Evolutionary conservation across 768 basidiomycete genomes (phyloP), one percentile per base, ranked within the genome.

Genomic region (Pleurotus platypus): DNA sequence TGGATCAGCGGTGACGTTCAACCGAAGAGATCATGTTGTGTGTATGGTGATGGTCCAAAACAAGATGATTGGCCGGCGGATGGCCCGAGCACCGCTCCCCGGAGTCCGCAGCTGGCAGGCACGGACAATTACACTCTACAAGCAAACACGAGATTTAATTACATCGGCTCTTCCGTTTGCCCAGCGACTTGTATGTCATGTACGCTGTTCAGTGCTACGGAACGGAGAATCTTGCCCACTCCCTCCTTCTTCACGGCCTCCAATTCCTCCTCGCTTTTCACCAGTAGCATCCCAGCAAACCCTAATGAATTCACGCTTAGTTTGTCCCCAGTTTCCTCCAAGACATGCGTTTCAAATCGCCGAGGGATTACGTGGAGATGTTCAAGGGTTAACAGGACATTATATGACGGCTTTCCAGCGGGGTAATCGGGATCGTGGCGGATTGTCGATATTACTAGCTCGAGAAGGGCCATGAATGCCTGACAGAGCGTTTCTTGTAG

Each of bases 351-450:
- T 66, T 93, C 92, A 30, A 72, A 70, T 49, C 76, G 77, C 39
- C 95, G 85, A 27, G 95, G 95, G 64, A 98, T 84, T 57, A 97
- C 57, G 69, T 96, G 86, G 57, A 98, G 74, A 72, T 98, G 94
- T 58, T 90, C 85, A 59, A 85, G 72, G 9, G 92, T 93, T 55
- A 94, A 72, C 58, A 94, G 71, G 59, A 89, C 84, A 66, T 94
- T 95, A 75, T 91, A 95, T 30, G 92, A 91, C 1, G 86, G 87
- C 49, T 75, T 75, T 30, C 87, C 85, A 2, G 75, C 45, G 1
- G 86, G 86, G 50, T 87, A 86, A 38, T 78, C 73, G 38, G 83
- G 73, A 53, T 84, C 82, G 63, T 87, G 83, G 51, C 90, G 85
- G 59, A 89, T 78, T 15, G 85, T 88, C 30, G 85, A 86, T 65